Evolutionary conservation across 768 basidiomycete genomes (phyloP), one percentile per base, ranked within the genome.

Genomic region (Naganishia randhawae): DNA sequence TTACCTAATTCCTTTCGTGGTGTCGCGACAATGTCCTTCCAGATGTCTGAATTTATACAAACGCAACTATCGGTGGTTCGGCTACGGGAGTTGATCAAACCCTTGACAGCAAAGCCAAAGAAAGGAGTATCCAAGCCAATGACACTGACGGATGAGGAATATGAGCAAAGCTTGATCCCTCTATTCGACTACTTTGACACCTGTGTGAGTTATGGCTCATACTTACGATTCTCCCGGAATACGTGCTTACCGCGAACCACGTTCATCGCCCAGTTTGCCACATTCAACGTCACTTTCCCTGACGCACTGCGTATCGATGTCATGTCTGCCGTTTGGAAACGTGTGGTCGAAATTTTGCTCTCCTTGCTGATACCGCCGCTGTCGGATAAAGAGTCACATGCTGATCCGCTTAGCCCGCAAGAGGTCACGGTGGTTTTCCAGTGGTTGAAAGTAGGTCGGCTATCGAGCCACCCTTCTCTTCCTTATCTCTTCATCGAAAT

Each of bases 361-460:
- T 75, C 75, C 17, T 63, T 78, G 14, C 66, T 80, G 14, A 71
- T 78, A 22, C 78, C 78, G 9, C 78, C 78, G 1, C 70, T 78
- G 13, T 77, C 76, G 1, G 76, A 80, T 68, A 72, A 73, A 57
- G 65, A 71, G 45, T 57, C 71, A 5, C 62, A 48, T 29, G 32
- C 41, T 1, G 67, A 72, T 2, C 51, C 66, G 2, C 68, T 74
- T 0, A 37, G 66, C 0, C 50, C 74, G 0, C 72, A 65, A 17
- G 77, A 80, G 54, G 66, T 75, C n/a, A 76, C 77, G 62, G 71
- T 80, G 14, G 73, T 80, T 8, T 78, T 78, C 75, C 78, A 80
- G 65, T 80, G 77, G 77, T 71, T 80, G 1, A 75, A 77, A 68
- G 57, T 75, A 35, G 4, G 66, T 61, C 27, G 17, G 22, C n/a